Evolutionary conservation across 2,329 filamentous ascomycete species (phyloP).

Genomic region (Cordyceps cicadae): DNA sequence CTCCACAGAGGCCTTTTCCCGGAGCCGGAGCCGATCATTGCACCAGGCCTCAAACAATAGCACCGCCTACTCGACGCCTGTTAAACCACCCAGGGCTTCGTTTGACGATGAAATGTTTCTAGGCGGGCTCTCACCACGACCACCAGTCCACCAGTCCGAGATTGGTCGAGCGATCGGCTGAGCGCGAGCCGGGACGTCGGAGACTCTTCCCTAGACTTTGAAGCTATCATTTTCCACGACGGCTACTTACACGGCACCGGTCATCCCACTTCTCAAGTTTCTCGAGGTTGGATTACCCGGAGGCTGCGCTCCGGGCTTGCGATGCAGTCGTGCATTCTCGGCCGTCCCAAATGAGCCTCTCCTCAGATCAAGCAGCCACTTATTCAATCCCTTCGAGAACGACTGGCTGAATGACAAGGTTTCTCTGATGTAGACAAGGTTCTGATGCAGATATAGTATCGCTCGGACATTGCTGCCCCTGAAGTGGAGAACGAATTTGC

Average conservation of each 20-base stretch:
- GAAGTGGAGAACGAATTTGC: background rate
- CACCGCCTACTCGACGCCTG: conserved; percentile 32
- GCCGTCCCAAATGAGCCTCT: background rate
- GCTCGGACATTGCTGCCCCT: background rate
- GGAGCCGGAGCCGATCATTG: conserved; percentile 11
- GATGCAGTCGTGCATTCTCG: background rate
- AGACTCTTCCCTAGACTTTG: background rate
- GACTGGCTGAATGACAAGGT: background rate
- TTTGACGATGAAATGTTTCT: conserved; percentile 38
- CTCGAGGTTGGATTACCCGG: background rate
- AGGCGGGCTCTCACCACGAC: conserved; percentile 41
- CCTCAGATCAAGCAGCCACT: background rate
- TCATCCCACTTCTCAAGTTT: background rate
- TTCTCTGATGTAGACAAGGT: background rate
- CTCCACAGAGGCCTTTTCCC: conserved; percentile 24
- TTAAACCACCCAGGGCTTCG: conserved; percentile 35
- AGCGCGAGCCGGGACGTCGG: conserved; percentile 16
- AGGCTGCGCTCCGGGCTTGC: background rate
- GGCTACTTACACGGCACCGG: background rate
- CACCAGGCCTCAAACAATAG: conserved; percentile 13
- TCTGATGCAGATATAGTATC: conserved; percentile 3
- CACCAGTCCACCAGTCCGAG: conserved; percentile 35
- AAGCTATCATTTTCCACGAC: background rate
- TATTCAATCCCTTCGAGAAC: background rate
- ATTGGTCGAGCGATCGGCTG: conserved; percentile 50